Base-by-base conservation (phyloP, 1,139 yeast species). In the Protomyces gravidus region DNA sequence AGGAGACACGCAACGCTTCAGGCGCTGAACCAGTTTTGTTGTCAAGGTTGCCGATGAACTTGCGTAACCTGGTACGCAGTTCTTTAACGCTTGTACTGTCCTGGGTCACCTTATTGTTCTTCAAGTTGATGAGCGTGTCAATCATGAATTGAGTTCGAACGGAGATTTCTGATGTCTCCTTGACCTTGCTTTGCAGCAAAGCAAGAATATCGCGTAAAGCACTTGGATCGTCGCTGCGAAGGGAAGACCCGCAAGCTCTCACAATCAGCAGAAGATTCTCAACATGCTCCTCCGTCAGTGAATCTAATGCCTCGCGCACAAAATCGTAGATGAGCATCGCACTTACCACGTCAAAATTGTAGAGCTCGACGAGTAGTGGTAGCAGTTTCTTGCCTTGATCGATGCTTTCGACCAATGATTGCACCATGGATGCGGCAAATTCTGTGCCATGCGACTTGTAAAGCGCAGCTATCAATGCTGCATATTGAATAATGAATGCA, bases 221-320 rank as follows among this genome's bases (percentile, higher is more conserved):
- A 5, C 80, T 73, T 1, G 97, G 95, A 70, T 92, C 98, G 69
- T 94, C 98, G 1, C 87, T 75, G 67, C 98, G 81, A 72, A 94
- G 80, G 68, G 88, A 89, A 17, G 84, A 80, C 48, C 98, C 99
- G 4, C 90, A 82, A 45, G 82, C 60, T 61, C 42, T 55, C 23
- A 92, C 76, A 25, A 92, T 76, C 64, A 85, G 80, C 57, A 92
- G 75, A 57, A 94, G 75, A 33, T 88, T 72, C 67, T 90, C 97
- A 1, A 95, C 88, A 65, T 86, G 85, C 25, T 74, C 66, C 71
- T 89, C 97, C 63, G 80, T 78, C 39, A 89, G 80, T 13, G 81
- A 79, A 3, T 70, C 68, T 36, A 87, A 77, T 61, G 88, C 77
- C 40, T 76, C 68, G 40, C 78, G 75, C 62, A 92, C 81, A 33